A percentile compares a stretch with the other conserved stretches of the same genome.
These are phyloP conservation scores for Fusarium lateritium DNA, from an alignment of 2,329 filamentous ascomycete species.

Conservation along the genomic window DNA sequence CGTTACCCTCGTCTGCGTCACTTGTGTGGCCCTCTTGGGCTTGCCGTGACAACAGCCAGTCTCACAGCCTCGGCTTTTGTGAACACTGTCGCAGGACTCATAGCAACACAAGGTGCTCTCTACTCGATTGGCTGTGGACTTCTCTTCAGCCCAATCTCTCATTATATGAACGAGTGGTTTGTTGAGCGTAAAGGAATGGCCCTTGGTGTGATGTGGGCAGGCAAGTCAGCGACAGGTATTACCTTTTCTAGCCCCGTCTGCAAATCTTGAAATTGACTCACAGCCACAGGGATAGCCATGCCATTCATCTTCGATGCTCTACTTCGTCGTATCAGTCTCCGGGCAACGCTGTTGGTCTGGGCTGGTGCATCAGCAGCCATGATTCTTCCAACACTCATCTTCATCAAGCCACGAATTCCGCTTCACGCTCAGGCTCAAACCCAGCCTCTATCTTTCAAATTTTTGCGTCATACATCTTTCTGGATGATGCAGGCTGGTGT, in stretches of 20 bases:
- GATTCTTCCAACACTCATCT: conserved; percentile 57
- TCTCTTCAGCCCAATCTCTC: conserved; percentile 66
- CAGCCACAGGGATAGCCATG: conserved; percentile 59
- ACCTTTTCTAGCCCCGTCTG: rapidly evolving
- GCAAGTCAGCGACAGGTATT: conserved; percentile 57
- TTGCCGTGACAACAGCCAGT: conserved; percentile 64
- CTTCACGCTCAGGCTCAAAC: conserved; percentile 46
- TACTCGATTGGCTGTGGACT: conserved; percentile 69
- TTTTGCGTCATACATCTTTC: conserved; percentile 68
- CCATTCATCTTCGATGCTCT: conserved; percentile 66
- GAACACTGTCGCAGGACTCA: conserved; percentile 63
- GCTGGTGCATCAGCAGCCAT: conserved; percentile 55
- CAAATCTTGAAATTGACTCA: neutral
- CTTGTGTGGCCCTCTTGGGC: conserved; percentile 60
- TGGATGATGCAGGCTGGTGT: conserved; percentile 72
- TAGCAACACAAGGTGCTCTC: conserved; percentile 71
- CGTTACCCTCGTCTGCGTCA: conserved; percentile 57
- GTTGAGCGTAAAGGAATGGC: conserved; percentile 65
- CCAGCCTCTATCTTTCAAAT: conserved; percentile 54
- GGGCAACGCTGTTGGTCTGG: conserved; percentile 61
- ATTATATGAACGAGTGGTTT: conserved; percentile 74
- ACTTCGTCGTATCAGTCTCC: conserved; percentile 61
- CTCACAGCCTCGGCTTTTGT: conserved; percentile 66
- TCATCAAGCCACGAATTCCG: conserved; percentile 55
- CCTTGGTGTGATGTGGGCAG: conserved; percentile 70